These are phyloP conservation scores for Tuber magnatum DNA, from an alignment of 495 filamentous ascomycete species.

Conservation along the genomic window DNA sequence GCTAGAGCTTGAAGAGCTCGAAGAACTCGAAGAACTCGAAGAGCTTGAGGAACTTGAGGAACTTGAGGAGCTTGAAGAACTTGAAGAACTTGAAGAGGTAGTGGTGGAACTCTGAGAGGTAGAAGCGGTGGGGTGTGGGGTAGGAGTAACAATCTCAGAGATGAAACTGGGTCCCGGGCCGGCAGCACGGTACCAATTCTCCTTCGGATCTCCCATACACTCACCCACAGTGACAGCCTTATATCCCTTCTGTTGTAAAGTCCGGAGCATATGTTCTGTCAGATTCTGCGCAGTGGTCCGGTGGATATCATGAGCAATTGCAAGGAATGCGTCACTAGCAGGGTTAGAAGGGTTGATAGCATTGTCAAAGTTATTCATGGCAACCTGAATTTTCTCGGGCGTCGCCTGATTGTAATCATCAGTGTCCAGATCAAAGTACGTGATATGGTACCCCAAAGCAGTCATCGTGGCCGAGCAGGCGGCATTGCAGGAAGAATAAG, in stretches of 20 bases:
- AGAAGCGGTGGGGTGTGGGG: constrained; percentile 12
- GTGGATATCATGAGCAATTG: constrained; percentile 75
- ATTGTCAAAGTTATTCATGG: constrained; percentile 64
- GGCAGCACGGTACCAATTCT: constrained; percentile 60
- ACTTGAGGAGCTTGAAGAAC: too few species aligned
- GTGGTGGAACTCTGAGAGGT: constrained; percentile 18
- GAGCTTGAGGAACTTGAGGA: too few species aligned
- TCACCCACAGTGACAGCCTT: constrained; percentile 63
- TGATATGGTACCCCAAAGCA: constrained; percentile 65
- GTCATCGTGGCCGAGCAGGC: constrained; percentile 57
- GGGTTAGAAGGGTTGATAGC: constrained; percentile 49
- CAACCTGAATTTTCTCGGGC: constrained; percentile 55
- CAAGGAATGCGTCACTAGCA: constrained; percentile 50
- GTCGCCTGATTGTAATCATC: constrained; percentile 64
- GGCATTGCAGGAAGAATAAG: constrained; percentile 63
- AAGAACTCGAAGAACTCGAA: too few species aligned
- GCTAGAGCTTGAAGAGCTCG: too few species aligned
- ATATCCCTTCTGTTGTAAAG: constrained; percentile 53
- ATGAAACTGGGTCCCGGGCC: constrained; percentile 18
- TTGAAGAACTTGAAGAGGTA: constrained; percentile 1
- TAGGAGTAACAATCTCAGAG: background rate
- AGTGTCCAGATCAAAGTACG: constrained; percentile 73
- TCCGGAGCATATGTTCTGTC: constrained; percentile 64
- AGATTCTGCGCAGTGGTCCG: constrained; percentile 69
- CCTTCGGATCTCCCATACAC: constrained; percentile 61